Conservation (phyloP, 768 basidiomycete genomes). For the Holtermanniella nyarrowii region DNA sequence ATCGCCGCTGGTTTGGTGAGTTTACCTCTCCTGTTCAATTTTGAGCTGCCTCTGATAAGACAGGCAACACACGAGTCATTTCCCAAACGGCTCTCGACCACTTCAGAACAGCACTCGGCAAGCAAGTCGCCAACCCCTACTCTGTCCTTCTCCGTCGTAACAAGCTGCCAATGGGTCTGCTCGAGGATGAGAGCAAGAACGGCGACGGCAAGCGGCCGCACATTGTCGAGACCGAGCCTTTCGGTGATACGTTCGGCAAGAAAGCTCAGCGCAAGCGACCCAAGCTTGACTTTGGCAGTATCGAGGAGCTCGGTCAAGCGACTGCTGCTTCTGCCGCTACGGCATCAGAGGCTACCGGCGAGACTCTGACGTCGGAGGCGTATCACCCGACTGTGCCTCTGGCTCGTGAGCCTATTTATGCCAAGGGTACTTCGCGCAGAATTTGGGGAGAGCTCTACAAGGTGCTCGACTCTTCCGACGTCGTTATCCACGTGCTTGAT, state of each 20-base stretch:
- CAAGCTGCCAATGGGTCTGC: slow-evolving; percentile 91
- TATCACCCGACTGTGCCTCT: slow-evolving; percentile 35
- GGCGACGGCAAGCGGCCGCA: slow-evolving; percentile 76
- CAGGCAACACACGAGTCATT: slow-evolving; percentile 96
- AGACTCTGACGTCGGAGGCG: slow-evolving; percentile 13
- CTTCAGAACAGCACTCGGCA: slow-evolving; percentile 76
- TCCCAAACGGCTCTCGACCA: slow-evolving; percentile 93
- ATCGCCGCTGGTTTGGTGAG: slow-evolving; percentile 94
- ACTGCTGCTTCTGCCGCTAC: slow-evolving; percentile 11
- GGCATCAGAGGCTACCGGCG: slow-evolving; percentile 5
- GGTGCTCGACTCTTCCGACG: slow-evolving; percentile 96
- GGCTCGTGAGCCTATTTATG: slow-evolving; percentile 78
- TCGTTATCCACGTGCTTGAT: slow-evolving; percentile 88
- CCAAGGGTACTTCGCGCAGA: slow-evolving; percentile 86
- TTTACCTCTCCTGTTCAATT: too few species aligned
- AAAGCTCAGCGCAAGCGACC: slow-evolving; percentile 90
- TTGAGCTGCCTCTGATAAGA: not conserved
- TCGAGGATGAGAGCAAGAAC: slow-evolving; percentile 80
- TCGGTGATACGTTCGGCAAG: slow-evolving; percentile 85
- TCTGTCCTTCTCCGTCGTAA: slow-evolving; percentile 86
- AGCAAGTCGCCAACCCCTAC: slow-evolving; percentile 86
- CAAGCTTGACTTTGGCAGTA: slow-evolving; percentile 72
- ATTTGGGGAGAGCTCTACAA: slow-evolving; percentile 99
- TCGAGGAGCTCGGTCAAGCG: slow-evolving; percentile 67
- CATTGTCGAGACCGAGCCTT: slow-evolving; percentile 93